Evolutionary conservation across 2,329 filamentous ascomycete genomes (phyloP), one percentile per base, ranked within the genome.

Genomic region (Domatiomyces globalis): DNA sequence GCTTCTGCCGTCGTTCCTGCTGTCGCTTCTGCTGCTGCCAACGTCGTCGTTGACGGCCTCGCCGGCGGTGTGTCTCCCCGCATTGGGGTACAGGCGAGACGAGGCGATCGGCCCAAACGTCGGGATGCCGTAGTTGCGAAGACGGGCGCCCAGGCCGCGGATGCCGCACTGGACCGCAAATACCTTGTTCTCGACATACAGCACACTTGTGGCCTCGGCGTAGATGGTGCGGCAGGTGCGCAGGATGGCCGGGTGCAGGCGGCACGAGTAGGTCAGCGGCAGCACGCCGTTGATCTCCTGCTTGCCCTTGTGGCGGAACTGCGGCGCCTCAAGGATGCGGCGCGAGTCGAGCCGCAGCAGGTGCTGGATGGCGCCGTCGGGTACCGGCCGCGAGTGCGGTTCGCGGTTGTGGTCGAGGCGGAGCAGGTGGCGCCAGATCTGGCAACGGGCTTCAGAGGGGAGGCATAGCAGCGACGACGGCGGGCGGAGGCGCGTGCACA

Each of bases 281-380:
- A 51, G 54, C 15, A 43, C 50, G 19, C 56, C 56, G 29, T 58
- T 53, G 33, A 58, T 58, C 27, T 58, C 56, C 53, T 56, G 54
- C 20, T 45, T 52, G 1, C 52, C 50, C 45, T 52, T 54, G 49
- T 56, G 56, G 25, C 49, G 54, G 49, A 58, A 58, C 4, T 52
- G 52, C 15, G 56, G 47, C 27, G 54, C 54, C 19, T 58, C 56
- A n/a, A 58, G 52, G 19, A 58, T 56, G 19, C 54, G 56, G 25
- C 50, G 44, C 12, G 54, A 51, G 27, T 53, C 46, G 43, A 53
- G 9, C 36, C 43, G 49, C 12, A 54, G 46, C 36, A 58, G 29
- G 45, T 56, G 50, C 12, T 48, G 43, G 22, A 51, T 52, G 43
- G 29, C 53, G 27, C 45, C 51, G 18, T 47, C 44, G n/a, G 52